These are phyloP conservation scores for Tricholoma bakamatsutake DNA, from an alignment of 768 basidiomycete genomes.

Conservation along the genomic window DNA sequence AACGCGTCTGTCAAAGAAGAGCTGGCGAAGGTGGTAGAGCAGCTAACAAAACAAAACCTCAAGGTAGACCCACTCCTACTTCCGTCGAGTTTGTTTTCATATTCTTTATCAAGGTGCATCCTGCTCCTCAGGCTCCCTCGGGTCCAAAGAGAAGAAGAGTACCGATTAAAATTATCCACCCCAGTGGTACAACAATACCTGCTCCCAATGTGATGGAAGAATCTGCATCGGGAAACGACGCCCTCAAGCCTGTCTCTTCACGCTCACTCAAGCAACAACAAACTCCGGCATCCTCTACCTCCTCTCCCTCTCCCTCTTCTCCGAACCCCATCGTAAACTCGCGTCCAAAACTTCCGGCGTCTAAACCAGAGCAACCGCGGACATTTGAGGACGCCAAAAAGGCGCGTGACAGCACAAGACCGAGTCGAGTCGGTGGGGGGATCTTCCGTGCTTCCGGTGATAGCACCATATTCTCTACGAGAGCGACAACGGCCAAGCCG, in stretches of 20 bases:
- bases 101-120: not conserved
- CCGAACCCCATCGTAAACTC: slow-evolving; percentile 6
- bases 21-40: slow-evolving; percentile 41
- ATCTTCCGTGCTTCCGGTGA: slow-evolving; percentile 65
- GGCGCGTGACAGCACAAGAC: slow-evolving; percentile 40
- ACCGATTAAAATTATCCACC: slow-evolving; percentile 13
- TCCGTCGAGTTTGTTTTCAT: not conserved
- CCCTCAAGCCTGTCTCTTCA: slow-evolving; percentile 35
- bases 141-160: slow-evolving; percentile 10
- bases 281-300: not conserved
- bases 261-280: slow-evolving; percentile 20
- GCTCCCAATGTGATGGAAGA: not conserved
- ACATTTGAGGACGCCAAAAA: slow-evolving; percentile 58
- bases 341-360: slow-evolving; percentile 3
- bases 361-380: slow-evolving; percentile 18
- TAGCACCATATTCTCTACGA: slow-evolving; percentile 47
- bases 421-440: slow-evolving; percentile 55
- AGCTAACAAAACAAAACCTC: slow-evolving; percentile 30
- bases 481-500: slow-evolving; percentile 12
- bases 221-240: not conserved
- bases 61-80: slow-evolving; percentile 22
- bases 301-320: slow-evolving; percentile 7
- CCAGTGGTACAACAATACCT: not conserved
- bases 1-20: slow-evolving; percentile 64
- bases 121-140: not conserved